Evolutionary conservation across 139 green algal genomes (phyloP).

Genomic region (Eudorina sp.): DNA sequence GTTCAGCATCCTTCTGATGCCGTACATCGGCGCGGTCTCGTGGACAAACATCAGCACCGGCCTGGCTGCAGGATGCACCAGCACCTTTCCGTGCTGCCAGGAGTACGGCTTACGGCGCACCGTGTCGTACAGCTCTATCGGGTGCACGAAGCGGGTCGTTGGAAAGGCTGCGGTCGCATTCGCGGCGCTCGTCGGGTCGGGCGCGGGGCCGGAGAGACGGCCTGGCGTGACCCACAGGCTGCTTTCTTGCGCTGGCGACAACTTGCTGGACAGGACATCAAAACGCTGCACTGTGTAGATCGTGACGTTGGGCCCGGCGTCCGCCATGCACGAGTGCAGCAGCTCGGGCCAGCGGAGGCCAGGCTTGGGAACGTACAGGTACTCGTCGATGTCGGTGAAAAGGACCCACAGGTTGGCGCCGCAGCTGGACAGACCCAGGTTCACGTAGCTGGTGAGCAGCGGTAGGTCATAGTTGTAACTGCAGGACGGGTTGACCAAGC

Average conservation of each 20-base stretch:
- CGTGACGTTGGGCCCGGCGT: background rate
- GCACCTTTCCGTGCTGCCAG: background rate
- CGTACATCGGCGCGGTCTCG: background rate
- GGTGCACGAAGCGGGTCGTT: background rate
- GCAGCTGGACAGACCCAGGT: constrained; percentile 9
- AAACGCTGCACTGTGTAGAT: background rate
- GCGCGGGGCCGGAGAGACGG: too few species aligned
- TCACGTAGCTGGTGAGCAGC: background rate
- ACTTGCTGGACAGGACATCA: background rate
- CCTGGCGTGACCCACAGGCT: background rate
- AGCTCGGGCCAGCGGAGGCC: background rate
- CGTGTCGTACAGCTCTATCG: background rate
- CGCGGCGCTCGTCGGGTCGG: too few species aligned
- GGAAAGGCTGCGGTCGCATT: too few species aligned
- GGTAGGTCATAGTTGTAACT: constrained; percentile 35
- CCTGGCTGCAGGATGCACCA: background rate
- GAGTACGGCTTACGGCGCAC: background rate
- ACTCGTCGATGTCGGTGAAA: constrained; percentile 18
- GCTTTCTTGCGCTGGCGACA: background rate
- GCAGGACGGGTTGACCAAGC: too few species aligned
- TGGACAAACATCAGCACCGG: constrained; percentile 23
- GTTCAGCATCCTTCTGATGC: background rate
- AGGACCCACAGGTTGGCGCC: constrained; percentile 10
- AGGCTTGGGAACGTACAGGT: background rate
- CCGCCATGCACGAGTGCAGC: background rate